phyloP scores from a whole-genome alignment of 2,329 filamentous ascomycete species.

The Arthroderma sp. region DNA sequence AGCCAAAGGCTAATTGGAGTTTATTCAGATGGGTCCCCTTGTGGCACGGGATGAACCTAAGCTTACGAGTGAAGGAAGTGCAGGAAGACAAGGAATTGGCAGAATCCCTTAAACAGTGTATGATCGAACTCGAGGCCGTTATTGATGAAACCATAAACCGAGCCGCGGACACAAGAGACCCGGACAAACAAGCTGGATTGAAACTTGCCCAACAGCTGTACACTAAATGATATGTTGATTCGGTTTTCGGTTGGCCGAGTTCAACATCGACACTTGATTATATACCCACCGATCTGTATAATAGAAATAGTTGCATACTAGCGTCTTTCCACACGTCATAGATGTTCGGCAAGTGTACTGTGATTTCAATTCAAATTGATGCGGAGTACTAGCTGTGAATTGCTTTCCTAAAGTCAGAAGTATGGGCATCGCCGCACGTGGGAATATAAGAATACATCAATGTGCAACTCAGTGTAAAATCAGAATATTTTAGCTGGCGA shows the following conservation, averaged over 20 bases:
- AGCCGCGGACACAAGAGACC: slow-evolving; percentile 1
- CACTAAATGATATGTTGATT: slow-evolving; percentile 3
- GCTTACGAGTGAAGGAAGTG: slow-evolving; percentile 23
- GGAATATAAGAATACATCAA: no score
- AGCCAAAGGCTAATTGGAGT: slow-evolving; percentile 13
- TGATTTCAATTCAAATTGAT: no score
- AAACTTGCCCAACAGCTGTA: slow-evolving; percentile 3
- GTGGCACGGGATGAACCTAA: slow-evolving; percentile 29
- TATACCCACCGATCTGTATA: no score
- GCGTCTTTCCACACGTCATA: no score
- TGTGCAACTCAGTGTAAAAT: neutral
- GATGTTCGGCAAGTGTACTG: no score
- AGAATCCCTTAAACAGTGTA: slow-evolving; percentile 13
- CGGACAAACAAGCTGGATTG: neutral
- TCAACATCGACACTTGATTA: no score
- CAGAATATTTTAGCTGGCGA: neutral
- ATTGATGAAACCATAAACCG: slow-evolving; percentile 30
- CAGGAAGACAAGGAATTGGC: slow-evolving; percentile 15
- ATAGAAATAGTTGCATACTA: no score
- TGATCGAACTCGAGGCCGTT: slow-evolving; percentile 39
- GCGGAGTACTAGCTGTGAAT: no score
- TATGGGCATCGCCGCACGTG: no score
- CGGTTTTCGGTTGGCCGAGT: neutral
- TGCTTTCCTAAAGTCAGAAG: no score
- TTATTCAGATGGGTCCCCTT: slow-evolving; percentile 25